A percentile compares a stretch with the other conserved stretches of the same genome.
Conservation (phyloP, 108 stramenopile species). For the Nitzschia sp. region DNA sequence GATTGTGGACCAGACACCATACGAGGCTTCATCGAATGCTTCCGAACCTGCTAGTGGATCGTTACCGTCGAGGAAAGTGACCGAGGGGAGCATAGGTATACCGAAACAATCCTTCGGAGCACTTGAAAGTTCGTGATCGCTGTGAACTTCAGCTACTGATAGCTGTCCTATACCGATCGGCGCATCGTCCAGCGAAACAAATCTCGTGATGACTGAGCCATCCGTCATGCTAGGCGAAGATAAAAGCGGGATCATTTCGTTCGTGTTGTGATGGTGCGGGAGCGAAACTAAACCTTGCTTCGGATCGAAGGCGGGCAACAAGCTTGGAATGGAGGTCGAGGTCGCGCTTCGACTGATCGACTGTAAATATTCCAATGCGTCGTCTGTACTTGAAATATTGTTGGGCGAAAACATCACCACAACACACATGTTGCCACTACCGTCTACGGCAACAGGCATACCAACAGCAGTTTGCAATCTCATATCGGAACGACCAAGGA, state of each 20-base stretch:
- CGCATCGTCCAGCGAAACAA: slow-evolving; percentile 73
- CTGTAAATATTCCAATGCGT: slow-evolving; percentile 86
- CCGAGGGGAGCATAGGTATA: slow-evolving; percentile 78
- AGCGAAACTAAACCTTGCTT: slow-evolving; percentile 32
- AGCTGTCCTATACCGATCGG: slow-evolving; percentile 5
- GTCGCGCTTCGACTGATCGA: slow-evolving; percentile 80
- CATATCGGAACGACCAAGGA: slow-evolving; percentile 91
- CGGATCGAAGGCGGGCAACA: slow-evolving; percentile 74
- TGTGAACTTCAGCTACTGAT: slow-evolving; percentile 34
- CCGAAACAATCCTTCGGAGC: slow-evolving; percentile 83
- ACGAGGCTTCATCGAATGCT: slow-evolving; percentile 85
- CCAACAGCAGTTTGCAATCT: slow-evolving; percentile 96
- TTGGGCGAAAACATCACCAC: slow-evolving; percentile 92
- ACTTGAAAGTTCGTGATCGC: slow-evolving; percentile 52
- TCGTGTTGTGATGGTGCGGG: slow-evolving; percentile 31
- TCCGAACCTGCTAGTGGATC: slow-evolving; percentile 10
- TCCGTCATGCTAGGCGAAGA: slow-evolving; percentile 36
- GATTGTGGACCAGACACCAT: slow-evolving; percentile 87
- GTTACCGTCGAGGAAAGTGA: slow-evolving; percentile 39
- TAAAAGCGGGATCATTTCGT: slow-evolving; percentile 31
- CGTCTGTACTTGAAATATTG: slow-evolving; percentile 76
- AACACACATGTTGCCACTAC: slow-evolving; percentile 85
- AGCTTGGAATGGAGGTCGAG: slow-evolving; percentile 69
- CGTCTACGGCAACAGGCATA: slow-evolving; percentile 91
- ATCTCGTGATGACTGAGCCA: slow-evolving; percentile 69